Percentiles rank a stretch among this genome's conserved stretches.
Conservation (phyloP, 2,329 filamentous ascomycete species). For the Aspergillus ochraceoroseus region DNA sequence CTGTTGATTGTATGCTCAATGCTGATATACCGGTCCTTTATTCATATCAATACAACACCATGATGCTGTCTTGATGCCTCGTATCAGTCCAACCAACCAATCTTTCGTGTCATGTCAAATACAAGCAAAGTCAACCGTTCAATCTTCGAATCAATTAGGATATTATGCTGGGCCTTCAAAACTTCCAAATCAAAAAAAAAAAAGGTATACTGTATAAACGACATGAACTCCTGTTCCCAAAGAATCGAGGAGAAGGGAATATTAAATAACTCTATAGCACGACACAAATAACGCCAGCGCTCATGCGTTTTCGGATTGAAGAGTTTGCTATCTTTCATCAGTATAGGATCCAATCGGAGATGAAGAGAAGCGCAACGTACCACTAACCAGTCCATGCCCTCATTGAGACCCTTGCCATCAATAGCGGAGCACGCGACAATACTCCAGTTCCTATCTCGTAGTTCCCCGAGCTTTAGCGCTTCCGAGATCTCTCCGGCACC, state of each 20-base stretch:
- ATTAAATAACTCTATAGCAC: constrained; percentile 32
- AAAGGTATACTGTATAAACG: constrained; percentile 34
- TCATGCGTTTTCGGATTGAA: constrained; percentile 44
- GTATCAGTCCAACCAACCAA: constrained; percentile 2
- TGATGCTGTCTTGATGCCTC: constrained; percentile 2
- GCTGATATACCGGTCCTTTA: too few species aligned
- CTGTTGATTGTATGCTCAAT: too few species aligned
- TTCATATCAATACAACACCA: background rate
- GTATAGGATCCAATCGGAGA: too few species aligned
- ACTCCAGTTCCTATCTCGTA: constrained; percentile 97
- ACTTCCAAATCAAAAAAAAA: constrained; percentile 24
- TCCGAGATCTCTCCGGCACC: constrained; percentile 96
- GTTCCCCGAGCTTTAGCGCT: constrained; percentile 79
- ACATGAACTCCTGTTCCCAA: constrained; percentile 30
- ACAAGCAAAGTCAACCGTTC: constrained; percentile 10
- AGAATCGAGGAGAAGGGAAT: constrained; percentile 23
- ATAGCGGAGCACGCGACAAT: constrained; percentile 97
- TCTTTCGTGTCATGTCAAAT: constrained; percentile 6
- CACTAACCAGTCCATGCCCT: constrained; percentile 99
- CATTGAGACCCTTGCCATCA: constrained; percentile 86
- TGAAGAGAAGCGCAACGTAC: too few species aligned
- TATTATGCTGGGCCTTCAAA: constrained; percentile 31
- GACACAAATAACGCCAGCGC: constrained; percentile 27
- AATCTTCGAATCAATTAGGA: constrained; percentile 28
- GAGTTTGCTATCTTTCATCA: constrained; percentile 42